These are phyloP conservation scores for Pilobolus umbonatus DNA, from an alignment of 192 early-diverging fungal genomes.

Conservation along the genomic window DNA sequence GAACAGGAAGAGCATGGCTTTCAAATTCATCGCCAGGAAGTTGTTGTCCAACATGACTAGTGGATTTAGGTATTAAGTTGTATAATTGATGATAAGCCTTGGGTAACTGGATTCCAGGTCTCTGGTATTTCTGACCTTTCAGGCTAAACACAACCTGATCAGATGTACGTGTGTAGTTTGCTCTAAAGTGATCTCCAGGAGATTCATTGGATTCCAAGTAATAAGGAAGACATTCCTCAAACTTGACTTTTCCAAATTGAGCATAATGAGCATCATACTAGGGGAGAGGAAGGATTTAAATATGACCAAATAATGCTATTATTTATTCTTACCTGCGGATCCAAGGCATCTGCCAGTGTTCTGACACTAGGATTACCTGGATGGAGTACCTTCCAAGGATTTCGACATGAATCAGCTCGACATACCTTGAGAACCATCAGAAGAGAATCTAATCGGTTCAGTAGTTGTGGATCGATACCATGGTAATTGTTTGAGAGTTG, in stretches of 20 bases:
- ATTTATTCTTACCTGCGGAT: slow-evolving; percentile 6
- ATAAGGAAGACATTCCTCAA: slow-evolving; percentile 19
- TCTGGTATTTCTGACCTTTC: background rate
- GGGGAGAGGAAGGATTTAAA: background rate
- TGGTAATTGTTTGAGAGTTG: slow-evolving; percentile 52
- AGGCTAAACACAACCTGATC: background rate
- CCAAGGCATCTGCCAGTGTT: slow-evolving; percentile 12
- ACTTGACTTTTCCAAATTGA: slow-evolving; percentile 36
- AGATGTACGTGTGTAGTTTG: background rate
- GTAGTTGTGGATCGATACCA: slow-evolving; percentile 21
- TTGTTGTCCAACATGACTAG: background rate
- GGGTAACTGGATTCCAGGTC: background rate
- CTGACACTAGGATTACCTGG: slow-evolving; percentile 19
- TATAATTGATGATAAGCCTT: slow-evolving; percentile 7
- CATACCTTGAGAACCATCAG: slow-evolving; percentile 46
- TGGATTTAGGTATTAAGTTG: slow-evolving; percentile 16
- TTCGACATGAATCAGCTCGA: slow-evolving; percentile 47
- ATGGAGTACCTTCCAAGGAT: slow-evolving; percentile 54
- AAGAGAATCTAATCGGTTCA: slow-evolving; percentile 57
- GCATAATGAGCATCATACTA: slow-evolving; percentile 48
- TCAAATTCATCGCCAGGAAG: slow-evolving; percentile 22
- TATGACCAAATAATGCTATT: background rate
- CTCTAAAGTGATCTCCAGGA: slow-evolving; percentile 19
- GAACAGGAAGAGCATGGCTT: slow-evolving; percentile 14
- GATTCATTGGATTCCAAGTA: slow-evolving; percentile 15